Evolutionary conservation across 192 early-diverging fungal genomes (phyloP), one percentile per base, ranked within the genome.

Genomic region (Coemansia sp.): DNA sequence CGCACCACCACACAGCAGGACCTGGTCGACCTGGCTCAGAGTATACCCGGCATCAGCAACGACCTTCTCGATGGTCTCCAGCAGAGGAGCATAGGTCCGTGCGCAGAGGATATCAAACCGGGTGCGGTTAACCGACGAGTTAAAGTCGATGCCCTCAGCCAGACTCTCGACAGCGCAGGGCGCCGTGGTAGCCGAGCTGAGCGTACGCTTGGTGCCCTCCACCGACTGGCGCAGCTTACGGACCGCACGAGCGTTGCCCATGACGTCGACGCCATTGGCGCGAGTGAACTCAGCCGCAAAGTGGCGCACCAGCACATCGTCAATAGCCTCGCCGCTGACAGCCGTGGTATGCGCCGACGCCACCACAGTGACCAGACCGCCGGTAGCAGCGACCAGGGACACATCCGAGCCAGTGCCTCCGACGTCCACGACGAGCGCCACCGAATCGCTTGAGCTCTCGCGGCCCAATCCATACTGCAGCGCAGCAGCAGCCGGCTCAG

Each of bases 151-250:
- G 59, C 97, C 97, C 18, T 96, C 94, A 59, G 88, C 89, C 59
- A 98, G 84, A 37, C 91, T 92, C 78, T 98, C 97, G 41, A 98
- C 93, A 6, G 90, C 89, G 83, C 97, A 98, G 47, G 95, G 92
- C 34, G 95, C 94, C 50, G 86, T 85, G 73, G 87, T 86, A 35
- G 88, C 85, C 38, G 88, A 86, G 44, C 94, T 88, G 49, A 98
- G 85, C 68, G 91, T 91, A 66, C 92, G 89, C 88, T 97, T 97
- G 68, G 97, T 98, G 61, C 88, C 82, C 84, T 98, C 97, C 44
- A 90, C 92, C 30, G 94, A 91, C 72, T 84, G 83, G 30, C 84
- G 78, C 60, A 97, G 86, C 87, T 98, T 98, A 60, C 89, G 84
- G 40, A 91, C 65, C 30, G 97, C 87, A 63, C 90, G 87, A 66